phyloP scores from a whole-genome alignment of 73 alveolate species.

The Paramecium sonneborni region DNA sequence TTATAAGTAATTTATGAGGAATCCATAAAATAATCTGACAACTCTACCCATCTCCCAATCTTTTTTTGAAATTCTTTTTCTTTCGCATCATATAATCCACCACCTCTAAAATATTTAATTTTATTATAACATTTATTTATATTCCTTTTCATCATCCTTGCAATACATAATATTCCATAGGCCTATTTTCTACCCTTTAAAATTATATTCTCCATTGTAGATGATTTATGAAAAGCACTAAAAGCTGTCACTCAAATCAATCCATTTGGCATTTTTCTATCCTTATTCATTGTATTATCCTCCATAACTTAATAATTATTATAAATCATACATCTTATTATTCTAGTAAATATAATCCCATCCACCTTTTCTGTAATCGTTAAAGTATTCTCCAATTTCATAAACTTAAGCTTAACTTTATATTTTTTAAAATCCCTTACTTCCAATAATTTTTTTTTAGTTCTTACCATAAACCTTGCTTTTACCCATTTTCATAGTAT shows the following conservation, averaged over 20 bases:
- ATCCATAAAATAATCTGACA: neutral
- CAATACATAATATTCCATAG: neutral
- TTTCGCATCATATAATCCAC: neutral
- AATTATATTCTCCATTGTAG: neutral
- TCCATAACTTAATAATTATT: neutral
- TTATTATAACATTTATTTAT: neutral
- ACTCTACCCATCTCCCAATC: neutral
- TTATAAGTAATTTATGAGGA: neutral
- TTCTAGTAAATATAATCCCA: neutral
- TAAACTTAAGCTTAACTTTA: neutral
- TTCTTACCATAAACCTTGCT: neutral
- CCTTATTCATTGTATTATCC: neutral
- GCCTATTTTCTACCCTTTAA: neutral
- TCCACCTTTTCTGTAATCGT: neutral
- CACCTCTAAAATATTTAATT: neutral
- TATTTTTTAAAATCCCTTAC: neutral
- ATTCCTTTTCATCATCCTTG: neutral
- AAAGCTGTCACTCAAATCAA: neutral
- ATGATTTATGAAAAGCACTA: neutral
- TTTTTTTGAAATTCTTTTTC: neutral
- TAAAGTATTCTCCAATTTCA: neutral
- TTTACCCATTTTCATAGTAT: neutral
- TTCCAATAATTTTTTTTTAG: neutral
- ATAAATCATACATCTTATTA: neutral
- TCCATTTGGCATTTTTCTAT: neutral